Evolutionary conservation across 169 alveolate species (phyloP), one percentile per base, ranked within the genome.

Genomic region (Fabrea salina): DNA sequence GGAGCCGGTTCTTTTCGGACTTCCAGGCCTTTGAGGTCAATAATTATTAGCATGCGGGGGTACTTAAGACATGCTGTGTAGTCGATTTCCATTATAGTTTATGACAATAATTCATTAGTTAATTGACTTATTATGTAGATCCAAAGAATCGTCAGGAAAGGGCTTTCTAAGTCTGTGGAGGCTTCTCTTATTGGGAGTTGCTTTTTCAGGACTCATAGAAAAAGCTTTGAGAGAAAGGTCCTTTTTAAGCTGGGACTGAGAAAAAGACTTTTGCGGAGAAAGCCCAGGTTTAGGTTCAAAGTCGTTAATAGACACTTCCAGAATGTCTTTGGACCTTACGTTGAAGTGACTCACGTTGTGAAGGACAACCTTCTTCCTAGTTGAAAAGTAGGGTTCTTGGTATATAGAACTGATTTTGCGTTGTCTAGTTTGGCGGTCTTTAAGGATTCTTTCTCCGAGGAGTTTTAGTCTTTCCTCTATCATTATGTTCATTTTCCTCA

Each of bases 251-350:
- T n/a, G n/a, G n/a, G n/a, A n/a, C n/a, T n/a, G n/a, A n/a, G n/a
- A n/a, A n/a, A n/a, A n/a, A n/a, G n/a, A n/a, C n/a, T n/a, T n/a
- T n/a, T n/a, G n/a, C n/a, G n/a, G n/a, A n/a, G n/a, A n/a, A n/a
- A n/a, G n/a, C n/a, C n/a, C n/a, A n/a, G n/a, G n/a, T n/a, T n/a
- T n/a, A n/a, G n/a, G n/a, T n/a, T 58, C 71, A 58, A 58, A 58
- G 22, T 58, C 71, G n/a, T 58, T 43, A 58, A 58, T 58, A 58
- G 35, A 27, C 35, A 58, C 71, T 30, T 25, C 71, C 16, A 58
- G 43, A 58, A 58, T 58, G n/a, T 58, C 71, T 32, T 32, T 58
- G 35, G 47, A n/a, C n/a, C 33, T 58, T 25, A 58, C 71, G 33
- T 35, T 25, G 1, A 58, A n/a, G 19, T 58, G 25, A 58, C 33